These are phyloP conservation scores for Nicotiana undulata DNA, from an alignment of 257 asterid species.

Conservation along the genomic window DNA sequence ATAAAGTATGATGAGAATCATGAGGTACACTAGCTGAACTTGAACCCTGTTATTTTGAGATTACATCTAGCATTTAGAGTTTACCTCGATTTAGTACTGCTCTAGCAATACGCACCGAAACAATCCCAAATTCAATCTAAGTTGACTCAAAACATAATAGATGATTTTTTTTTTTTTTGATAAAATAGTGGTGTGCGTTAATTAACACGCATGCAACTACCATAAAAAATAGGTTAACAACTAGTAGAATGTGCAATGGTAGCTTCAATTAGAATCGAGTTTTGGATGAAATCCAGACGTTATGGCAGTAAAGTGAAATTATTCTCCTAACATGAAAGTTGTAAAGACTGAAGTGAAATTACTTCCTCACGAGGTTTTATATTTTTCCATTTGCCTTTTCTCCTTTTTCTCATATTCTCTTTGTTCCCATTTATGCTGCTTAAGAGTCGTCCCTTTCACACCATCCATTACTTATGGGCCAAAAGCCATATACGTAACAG, in stretches of 20 bases:
- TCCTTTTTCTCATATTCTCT: neutral
- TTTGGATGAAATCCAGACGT: neutral
- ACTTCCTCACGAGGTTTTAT: neutral
- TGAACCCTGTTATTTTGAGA: too few relatives aligned
- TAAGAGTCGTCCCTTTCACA: neutral
- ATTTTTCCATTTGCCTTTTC: neutral
- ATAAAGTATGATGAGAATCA: too few relatives aligned
- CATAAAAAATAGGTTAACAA: neutral
- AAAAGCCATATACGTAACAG: neutral
- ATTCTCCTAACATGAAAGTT: neutral
- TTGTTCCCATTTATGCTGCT: neutral
- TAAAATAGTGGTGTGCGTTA: too few relatives aligned
- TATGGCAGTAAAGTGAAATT: neutral
- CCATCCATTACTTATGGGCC: neutral
- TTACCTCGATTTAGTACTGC: too few relatives aligned
- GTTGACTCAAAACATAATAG: too few relatives aligned
- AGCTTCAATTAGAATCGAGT: neutral
- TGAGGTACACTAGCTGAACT: too few relatives aligned
- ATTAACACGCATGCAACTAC: too few relatives aligned
- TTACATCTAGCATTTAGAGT: too few relatives aligned
- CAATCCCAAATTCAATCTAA: too few relatives aligned
- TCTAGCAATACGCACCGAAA: accelerated
- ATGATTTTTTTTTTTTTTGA: too few relatives aligned
- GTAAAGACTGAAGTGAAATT: neutral
- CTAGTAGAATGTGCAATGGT: neutral